These are phyloP conservation scores for Dichomitus squalens DNA, from an alignment of 1,284 basidiomycete species.

Conservation along the genomic window DNA sequence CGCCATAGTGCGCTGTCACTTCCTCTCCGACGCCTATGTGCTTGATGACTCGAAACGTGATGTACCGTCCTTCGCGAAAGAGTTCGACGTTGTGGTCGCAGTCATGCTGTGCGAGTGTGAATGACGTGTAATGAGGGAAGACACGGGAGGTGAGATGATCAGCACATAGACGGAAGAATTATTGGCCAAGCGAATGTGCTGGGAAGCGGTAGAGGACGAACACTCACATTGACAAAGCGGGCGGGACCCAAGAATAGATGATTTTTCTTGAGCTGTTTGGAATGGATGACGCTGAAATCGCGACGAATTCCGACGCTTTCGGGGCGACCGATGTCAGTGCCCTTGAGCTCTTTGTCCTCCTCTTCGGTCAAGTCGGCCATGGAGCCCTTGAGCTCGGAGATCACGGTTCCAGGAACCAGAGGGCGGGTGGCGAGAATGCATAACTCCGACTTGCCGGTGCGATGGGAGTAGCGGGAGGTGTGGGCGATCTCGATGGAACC, in stretches of 20 bases:
- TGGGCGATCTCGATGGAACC: conserved; percentile 86
- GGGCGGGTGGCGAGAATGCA: conserved; percentile 85
- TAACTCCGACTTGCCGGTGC: conserved; percentile 87
- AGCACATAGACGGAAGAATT: not conserved
- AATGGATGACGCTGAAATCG: conserved; percentile 92
- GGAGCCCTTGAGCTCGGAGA: conserved; percentile 83
- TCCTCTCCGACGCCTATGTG: conserved; percentile 84
- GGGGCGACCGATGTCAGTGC: conserved; percentile 59
- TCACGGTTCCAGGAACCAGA: conserved; percentile 70
- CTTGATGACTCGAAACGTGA: conserved; percentile 85
- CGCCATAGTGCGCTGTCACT: conserved; percentile 84
- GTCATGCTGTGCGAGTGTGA: conserved; percentile 66
- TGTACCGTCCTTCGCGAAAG: conserved; percentile 84
- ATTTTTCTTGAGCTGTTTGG: conserved; percentile 88
- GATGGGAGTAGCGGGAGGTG: conserved; percentile 81
- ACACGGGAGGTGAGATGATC: not conserved
- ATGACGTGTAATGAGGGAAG: not conserved
- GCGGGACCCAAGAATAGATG: conserved; percentile 92
- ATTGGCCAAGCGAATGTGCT: not conserved
- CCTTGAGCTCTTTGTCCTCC: conserved; percentile 80
- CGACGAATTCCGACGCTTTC: conserved; percentile 71
- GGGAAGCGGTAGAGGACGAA: not conserved
- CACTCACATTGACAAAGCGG: conserved; percentile 88
- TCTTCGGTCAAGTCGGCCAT: conserved; percentile 84
- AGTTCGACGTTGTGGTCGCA: conserved; percentile 90